Base-by-base conservation (phyloP, 78 protist genomes). In the Planoprotostelium fungivorum region DNA sequence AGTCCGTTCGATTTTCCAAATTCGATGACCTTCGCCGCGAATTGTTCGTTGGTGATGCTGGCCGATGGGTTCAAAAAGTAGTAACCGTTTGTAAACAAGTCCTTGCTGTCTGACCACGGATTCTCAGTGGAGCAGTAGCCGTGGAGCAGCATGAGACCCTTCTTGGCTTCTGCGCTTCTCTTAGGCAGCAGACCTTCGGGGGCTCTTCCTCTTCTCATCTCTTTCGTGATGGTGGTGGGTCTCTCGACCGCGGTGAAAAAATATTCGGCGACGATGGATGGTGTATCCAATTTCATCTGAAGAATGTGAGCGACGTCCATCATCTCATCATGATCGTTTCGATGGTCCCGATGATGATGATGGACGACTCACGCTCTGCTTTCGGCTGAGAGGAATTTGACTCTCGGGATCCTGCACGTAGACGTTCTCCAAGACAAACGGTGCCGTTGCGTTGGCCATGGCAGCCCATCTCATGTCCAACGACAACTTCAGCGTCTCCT, bases 121-220 rank as follows among this genome's bases (percentile, higher is more conserved):
- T 86, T 87, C 0, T 85, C 89, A 1, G 28, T 0, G 28, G 90
- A 38, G 83, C 96, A 93, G 93, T 93, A 93, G n/a, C 96, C 96
- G 89, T 93, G 96, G 38, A 89, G 87, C 1, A 93, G 90, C 37
- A 93, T 85, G n/a, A 90, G 34, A 38, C 94, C 94, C 37, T 87
- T 93, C 36, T 90, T 93, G 35, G 85, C 37, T 23, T 63, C 83
- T 0, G 84, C 9, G 89, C 38, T 38, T 73, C 35, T n/a, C 88
- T 93, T 90, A 25, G 73, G 86, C 34, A 92, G 93, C 28, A 92
- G 37, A 28, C 88, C 31, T 0, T 39, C 51, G 83, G 94, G 94
- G 93, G 90, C 88, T 89, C 90, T 92, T 84, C 94, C 94, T 34
- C 88, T 90, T 39, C 94, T 85, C 94, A 92, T 92, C 28, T 89